These are phyloP conservation scores for Melanopsichium pennsylvanicum DNA, from an alignment of 1,284 basidiomycete genomes.

Conservation along the genomic window DNA sequence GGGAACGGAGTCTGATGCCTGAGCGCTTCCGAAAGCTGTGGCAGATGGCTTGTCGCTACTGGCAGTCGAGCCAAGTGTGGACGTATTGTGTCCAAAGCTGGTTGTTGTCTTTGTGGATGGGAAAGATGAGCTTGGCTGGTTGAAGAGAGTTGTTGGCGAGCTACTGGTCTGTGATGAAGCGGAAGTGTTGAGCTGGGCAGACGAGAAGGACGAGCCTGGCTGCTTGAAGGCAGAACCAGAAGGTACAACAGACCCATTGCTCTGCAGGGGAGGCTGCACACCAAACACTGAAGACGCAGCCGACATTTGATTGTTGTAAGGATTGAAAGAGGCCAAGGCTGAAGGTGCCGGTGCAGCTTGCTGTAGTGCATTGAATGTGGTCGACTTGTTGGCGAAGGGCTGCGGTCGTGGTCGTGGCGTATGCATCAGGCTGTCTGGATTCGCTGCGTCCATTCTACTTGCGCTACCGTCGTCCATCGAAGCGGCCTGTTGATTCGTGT, in stretches of 20 bases:
- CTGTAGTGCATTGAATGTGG: slow-evolving; percentile 25
- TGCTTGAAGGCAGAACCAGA: slow-evolving; percentile 2
- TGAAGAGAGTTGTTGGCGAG: too few relatives aligned
- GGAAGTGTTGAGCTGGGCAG: too few relatives aligned
- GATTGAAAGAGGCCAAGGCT: neutral
- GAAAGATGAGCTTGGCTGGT: too few relatives aligned
- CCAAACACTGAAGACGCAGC: slow-evolving; percentile 1
- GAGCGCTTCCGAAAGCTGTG: slow-evolving; percentile 4
- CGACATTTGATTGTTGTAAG: neutral
- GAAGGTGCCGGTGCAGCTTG: neutral
- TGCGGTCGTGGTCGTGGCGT: slow-evolving; percentile 26
- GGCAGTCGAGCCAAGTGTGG: slow-evolving; percentile 15
- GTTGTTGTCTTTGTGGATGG: neutral
- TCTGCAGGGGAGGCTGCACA: neutral
- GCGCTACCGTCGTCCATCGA: neutral
- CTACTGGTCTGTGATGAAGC: too few relatives aligned
- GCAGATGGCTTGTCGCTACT: neutral
- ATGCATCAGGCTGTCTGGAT: slow-evolving; percentile 5
- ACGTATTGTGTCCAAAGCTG: slow-evolving; percentile 3
- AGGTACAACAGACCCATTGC: neutral
- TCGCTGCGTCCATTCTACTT: neutral
- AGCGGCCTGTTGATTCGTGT: neutral
- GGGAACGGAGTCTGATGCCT: neutral
- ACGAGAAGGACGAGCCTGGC: slow-evolving; percentile 5
- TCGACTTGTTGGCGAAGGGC: slow-evolving; percentile 33